These are phyloP conservation scores for Pythium plurisporium DNA, from an alignment of 352 stramenopile genomes.

Conservation along the genomic window DNA sequence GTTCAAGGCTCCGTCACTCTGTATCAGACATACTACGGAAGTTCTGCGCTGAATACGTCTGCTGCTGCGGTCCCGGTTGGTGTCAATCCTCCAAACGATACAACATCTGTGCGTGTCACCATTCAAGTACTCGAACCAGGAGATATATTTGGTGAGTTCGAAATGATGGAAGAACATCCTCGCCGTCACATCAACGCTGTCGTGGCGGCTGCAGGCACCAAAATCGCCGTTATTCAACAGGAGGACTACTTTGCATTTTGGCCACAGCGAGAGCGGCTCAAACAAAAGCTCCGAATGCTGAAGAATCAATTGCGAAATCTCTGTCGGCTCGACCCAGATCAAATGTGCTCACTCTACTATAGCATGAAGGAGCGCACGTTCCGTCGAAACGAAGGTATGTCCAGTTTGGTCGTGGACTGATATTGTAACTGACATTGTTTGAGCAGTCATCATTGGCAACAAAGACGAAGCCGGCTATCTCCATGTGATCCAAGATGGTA, in stretches of 20 bases:
- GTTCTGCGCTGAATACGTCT: neutral
- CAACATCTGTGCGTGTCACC: slow-evolving; percentile 19
- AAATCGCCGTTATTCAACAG: slow-evolving; percentile 33
- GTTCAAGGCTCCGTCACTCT: slow-evolving; percentile 31
- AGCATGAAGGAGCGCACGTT: slow-evolving; percentile 28
- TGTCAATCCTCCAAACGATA: too few relatives aligned
- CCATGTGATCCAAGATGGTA: slow-evolving; percentile 35
- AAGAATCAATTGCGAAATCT: slow-evolving; percentile 28
- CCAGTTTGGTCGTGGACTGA: neutral
- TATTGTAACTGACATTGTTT: neutral
- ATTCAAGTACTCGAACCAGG: slow-evolving; percentile 29
- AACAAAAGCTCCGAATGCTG: slow-evolving; percentile 32
- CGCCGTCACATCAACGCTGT: slow-evolving; percentile 31
- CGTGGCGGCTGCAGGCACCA: slow-evolving; percentile 21
- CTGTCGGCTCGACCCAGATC: slow-evolving; percentile 32
- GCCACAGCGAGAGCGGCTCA: slow-evolving; percentile 22
- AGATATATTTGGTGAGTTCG: slow-evolving; percentile 47
- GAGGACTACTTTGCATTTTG: slow-evolving; percentile 31
- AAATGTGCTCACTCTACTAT: slow-evolving; percentile 47
- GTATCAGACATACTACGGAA: slow-evolving; percentile 27
- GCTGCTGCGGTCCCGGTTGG: neutral
- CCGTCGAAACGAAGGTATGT: slow-evolving; percentile 37
- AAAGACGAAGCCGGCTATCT: slow-evolving; percentile 24
- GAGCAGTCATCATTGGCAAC: slow-evolving; percentile 30
- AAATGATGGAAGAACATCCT: slow-evolving; percentile 24